Conservation (phyloP, 139 green algal species). For the Nannochloris sp. region DNA sequence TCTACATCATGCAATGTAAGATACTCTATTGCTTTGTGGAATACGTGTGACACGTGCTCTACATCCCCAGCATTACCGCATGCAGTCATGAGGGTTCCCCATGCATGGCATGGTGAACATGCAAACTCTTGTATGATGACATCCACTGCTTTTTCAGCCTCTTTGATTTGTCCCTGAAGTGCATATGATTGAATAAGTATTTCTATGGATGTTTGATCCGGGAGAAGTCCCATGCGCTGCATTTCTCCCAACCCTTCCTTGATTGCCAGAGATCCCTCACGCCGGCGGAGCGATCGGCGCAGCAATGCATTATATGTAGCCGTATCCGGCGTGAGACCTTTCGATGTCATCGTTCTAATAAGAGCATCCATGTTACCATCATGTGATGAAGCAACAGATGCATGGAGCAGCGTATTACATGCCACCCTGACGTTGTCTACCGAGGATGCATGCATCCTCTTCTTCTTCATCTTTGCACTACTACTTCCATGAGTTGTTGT, state of each 20-base stretch:
- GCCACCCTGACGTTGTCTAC: constrained; percentile 3
- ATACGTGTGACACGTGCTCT: too few relatives aligned
- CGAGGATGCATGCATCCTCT: background rate
- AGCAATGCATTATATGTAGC: constrained; percentile 8
- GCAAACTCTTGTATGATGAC: background rate
- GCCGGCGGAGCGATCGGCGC: background rate
- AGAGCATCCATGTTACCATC: background rate
- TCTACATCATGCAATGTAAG: too few relatives aligned
- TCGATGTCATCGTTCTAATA: background rate
- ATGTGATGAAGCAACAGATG: background rate
- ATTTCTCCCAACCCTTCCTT: constrained; percentile 11
- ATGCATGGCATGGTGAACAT: background rate
- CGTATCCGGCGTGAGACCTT: constrained; percentile 2
- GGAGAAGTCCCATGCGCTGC: background rate
- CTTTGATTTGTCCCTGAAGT: background rate
- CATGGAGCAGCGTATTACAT: constrained; percentile 8
- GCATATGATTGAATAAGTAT: constrained; percentile 7
- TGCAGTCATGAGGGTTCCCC: background rate
- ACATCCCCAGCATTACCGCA: background rate
- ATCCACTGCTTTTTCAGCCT: background rate
- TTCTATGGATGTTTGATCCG: background rate
- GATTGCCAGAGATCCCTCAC: constrained; percentile 5
- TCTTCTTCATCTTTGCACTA: too few relatives aligned
- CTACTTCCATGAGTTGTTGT: background rate
- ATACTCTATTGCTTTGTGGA: too few relatives aligned